Evolutionary conservation across 1,284 basidiomycete genomes (phyloP), one percentile per base, ranked within the genome.

Genomic region (Ustilago tritici): DNA sequence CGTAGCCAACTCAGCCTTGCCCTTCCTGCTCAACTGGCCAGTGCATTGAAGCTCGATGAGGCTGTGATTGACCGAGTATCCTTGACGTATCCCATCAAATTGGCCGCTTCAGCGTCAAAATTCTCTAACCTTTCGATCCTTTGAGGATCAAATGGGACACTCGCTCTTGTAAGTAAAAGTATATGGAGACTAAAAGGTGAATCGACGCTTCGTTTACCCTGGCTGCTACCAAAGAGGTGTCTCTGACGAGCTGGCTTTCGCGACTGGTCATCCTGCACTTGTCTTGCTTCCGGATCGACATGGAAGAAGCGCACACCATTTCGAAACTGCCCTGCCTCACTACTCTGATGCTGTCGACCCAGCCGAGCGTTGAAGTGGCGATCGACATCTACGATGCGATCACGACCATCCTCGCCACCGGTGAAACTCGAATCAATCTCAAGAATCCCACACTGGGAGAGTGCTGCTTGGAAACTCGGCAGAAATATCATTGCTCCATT

Each of bases 311-410:
- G 3, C 5, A 46, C 38, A 36, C 35, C 5, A n/a, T 57, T 9
- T 43, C 56, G 12, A 57, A 32, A 11, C 12, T 57, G 41, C 56
- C 56, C 14, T 43, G 23, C 28, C 40, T 57, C 28, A 46, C 56
- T 15, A 43, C 28, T 12, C 56, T 57, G 17, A 57, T 38, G 19
- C 11, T 47, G 38, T n/a, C 35, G 3, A 9, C n/a, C 12, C 11
- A 31, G 14, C 31, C 11, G 2, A 28, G 28, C 6, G 10, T 31
- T 5, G 31, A 50, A 32, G 43, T 46, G 7, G n/a, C n/a, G 11
- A 46, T 34, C 28, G 31, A 50, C 11, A 31, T n/a, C 49, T 31
- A 54, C 52, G 28, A 54, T 7, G 52, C 34, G 35, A 54, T 54
- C 31, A 35, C 32, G 5, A 36, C 34, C 17, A 54, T 54, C 14